Base-by-base conservation (phyloP, 2,329 filamentous ascomycete genomes). In the Colletotrichum orchidophilum region DNA sequence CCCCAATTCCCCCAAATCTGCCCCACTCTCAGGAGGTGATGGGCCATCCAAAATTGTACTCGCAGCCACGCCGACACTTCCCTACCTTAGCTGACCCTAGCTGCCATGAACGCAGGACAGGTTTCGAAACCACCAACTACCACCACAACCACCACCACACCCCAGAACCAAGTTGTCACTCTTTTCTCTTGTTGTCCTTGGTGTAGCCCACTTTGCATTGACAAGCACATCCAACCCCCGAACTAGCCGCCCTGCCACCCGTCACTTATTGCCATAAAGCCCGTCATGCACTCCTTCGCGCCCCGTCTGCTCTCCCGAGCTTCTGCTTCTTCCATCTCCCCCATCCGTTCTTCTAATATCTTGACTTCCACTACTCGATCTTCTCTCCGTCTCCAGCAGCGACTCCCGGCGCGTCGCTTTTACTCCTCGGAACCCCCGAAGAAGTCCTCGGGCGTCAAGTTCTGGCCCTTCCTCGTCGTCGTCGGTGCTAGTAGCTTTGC, bases 401-500 rank as follows among this genome's bases (percentile, higher is more conserved):
- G 54, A 64, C 29, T 63, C 70, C 64, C 66, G 57, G 61, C 58
- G 58, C 75, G 73, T 62, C 78, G 81, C 61, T 67, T 75, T 80
- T 90, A 85, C 74, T 86, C 84, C 63, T 81, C 83, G 15, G 76
- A 82, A 50, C 81, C 78, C 21, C 69, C 77, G 12, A 78, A 77
- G 66, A 78, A 80, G 54, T 75, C 77, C 53, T 80, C 76, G 63
- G 78, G 75, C 54, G 77, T 89, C 82, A 89, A 88, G 79, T 89
- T 90, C 78, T 89, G 87, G 87, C 87, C 87, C 2, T 89, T 90
- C 73, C n/a, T 87, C 55, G 78, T 81, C 62, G 80, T 90, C 74
- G 84, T 88, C 73, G 83, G 79, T 35, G 74, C 85, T 18, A 85
- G 86, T 58, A 82, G 83, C 8, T 83, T 83, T 15, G 86, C 84